Evolutionary conservation across 2,329 filamentous ascomycete species (phyloP), one percentile per base, ranked within the genome.

Genomic region (Exophiala calicioides): DNA sequence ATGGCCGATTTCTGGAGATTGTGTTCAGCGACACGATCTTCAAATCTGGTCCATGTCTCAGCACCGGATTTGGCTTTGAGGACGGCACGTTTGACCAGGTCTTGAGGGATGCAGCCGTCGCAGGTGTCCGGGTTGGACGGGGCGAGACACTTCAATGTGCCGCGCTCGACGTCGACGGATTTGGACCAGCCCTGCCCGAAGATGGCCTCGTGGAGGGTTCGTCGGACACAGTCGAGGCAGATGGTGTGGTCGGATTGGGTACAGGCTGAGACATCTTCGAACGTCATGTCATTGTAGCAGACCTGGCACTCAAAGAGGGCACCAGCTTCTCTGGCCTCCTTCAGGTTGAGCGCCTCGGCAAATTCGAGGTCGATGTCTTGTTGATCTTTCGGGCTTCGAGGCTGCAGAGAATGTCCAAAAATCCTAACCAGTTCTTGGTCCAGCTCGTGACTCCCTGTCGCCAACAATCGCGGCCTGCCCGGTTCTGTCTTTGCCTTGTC

Each of bases 101-200:
- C 74, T 3, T 79, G 73, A 0, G 86, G 78, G 38, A 97, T 78
- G 60, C 78, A 80, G n/a, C 90, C 89, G 10, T 76, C 62, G 59
- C 93, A 97, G 3, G 69, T 71, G n/a, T 80, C 81, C 33, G 77
- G 70, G 0, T 79, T 73, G 39, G 84, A 78, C 0, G 88, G 83
- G 1, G 90, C 88, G n/a, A 95, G 78, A 63, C 93, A 97, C 51
- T 80, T 81, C 43, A 97, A 74, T 0, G 88, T 90, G 27, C 86
- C 86, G 27, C 76, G 80, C 48, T 82, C 77, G 20, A 80, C 68
- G 62, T 93, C 79, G 58, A 96, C 85, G 59, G 81, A 93, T 49
- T 86, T 83, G 38, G 82, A 80, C 88, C 91, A 96, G 41, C 88
- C 88, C 65, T 97, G 93, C 0, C 93, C 93, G 63, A 95, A 97